Conservation (phyloP, 2,329 filamentous ascomycete genomes). For the Rutstroemia sydowiana region DNA sequence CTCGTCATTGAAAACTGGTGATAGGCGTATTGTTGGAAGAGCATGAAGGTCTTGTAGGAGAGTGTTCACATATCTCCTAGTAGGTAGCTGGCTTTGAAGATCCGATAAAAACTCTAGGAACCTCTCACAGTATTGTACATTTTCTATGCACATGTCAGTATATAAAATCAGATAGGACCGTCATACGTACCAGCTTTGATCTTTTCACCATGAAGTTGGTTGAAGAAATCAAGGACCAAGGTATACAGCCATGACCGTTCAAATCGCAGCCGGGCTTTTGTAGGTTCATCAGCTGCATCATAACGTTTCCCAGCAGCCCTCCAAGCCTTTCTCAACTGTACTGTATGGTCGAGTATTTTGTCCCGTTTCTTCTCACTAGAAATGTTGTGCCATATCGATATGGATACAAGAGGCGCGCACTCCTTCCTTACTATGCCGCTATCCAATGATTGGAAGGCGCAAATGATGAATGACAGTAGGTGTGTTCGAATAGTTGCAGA, state of each 20-base stretch:
- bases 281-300: constrained; percentile 73
- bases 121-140: constrained; percentile 80
- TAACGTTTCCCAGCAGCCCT: constrained; percentile 78
- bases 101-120: constrained; percentile 88
- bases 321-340: constrained; percentile 84
- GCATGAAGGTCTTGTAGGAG: constrained; percentile 81
- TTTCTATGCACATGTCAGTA: constrained; percentile 40
- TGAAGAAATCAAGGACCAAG: constrained; percentile 74
- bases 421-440: constrained; percentile 86
- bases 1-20: constrained; percentile 68
- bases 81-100: constrained; percentile 87
- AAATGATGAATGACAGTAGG: constrained; percentile 82
- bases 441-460: constrained; percentile 90
- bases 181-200: constrained; percentile 37
- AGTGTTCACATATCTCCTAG: constrained; percentile 85
- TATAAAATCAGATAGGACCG: neutral
- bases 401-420: constrained; percentile 89
- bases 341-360: constrained; percentile 59
- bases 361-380: constrained; percentile 71
- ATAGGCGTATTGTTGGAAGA: constrained; percentile 68
- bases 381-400: constrained; percentile 92
- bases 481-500: constrained; percentile 64
- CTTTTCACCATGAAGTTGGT: constrained; percentile 56
- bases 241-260: constrained; percentile 92
- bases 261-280: constrained; percentile 75